Conservation (phyloP, 495 filamentous ascomycete genomes). For the Aspergillus bertholletiae region DNA sequence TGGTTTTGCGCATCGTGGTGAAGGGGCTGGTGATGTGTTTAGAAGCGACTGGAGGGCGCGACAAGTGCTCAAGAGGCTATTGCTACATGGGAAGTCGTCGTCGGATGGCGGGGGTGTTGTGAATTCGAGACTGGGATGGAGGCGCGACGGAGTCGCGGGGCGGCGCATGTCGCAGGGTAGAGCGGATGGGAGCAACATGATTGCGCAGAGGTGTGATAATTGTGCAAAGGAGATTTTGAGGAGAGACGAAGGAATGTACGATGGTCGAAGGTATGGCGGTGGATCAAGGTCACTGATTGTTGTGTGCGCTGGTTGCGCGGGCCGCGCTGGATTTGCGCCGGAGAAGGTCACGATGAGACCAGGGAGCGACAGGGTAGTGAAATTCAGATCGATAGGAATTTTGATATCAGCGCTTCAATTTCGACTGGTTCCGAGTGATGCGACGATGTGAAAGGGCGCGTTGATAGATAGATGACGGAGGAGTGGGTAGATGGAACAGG, state of each 20-base stretch:
- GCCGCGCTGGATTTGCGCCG: conserved; percentile 34
- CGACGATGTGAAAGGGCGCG: conserved; percentile 18
- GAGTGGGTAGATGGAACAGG: conserved; percentile 16
- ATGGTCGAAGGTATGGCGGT: conserved; percentile 4
- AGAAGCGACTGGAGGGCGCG: conserved; percentile 70
- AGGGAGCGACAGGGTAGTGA: conserved; percentile 13
- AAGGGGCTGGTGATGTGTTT: conserved; percentile 36
- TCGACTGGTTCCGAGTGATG: conserved; percentile 26
- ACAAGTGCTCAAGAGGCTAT: conserved; percentile 63
- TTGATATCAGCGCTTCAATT: conserved; percentile 26
- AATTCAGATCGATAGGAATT: conserved; percentile 17
- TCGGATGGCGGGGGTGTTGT: conserved; percentile 60
- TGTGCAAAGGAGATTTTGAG: background rate
- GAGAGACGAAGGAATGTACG: background rate
- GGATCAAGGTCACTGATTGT: conserved; percentile 13
- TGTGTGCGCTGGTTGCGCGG: conserved; percentile 27
- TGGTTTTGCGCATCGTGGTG: conserved; percentile 33
- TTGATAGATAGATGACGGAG: conserved; percentile 14
- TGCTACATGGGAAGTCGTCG: conserved; percentile 46
- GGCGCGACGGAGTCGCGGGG: conserved; percentile 34
- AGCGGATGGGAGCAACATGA: conserved; percentile 71
- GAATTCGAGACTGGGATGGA: conserved; percentile 59
- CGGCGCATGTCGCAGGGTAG: conserved; percentile 64
- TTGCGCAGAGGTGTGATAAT: conserved; percentile 11
- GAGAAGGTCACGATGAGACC: conserved; percentile 27